These are phyloP conservation scores for Tetradesmus lagerheimii DNA, from an alignment of 139 green algal genomes.

Conservation along the genomic window DNA sequence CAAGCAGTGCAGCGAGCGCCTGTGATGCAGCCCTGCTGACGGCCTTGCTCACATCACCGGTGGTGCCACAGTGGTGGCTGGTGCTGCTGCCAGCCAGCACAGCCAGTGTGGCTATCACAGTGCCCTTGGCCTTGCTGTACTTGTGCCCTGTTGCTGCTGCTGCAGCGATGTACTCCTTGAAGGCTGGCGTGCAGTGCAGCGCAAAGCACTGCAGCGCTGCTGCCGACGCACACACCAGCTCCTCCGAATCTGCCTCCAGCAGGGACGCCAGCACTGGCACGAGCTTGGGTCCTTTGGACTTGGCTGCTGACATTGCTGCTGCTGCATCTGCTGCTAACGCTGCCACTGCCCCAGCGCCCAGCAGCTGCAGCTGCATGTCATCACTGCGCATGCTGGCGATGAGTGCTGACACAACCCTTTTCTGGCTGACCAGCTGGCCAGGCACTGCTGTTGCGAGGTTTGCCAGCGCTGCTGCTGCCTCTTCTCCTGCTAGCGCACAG, in stretches of 20 bases:
- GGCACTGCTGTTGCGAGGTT: conserved; percentile 5
- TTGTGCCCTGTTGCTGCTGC: not conserved
- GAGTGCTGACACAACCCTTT: not conserved
- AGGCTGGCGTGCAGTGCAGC: not conserved
- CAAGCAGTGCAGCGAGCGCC: not conserved
- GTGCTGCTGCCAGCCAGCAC: not conserved
- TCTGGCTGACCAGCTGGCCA: not conserved
- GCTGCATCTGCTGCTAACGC: not conserved
- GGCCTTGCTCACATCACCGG: not conserved
- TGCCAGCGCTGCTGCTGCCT: conserved; percentile 2
- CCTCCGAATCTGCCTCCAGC: not conserved
- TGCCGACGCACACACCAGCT: not conserved
- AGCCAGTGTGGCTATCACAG: not conserved
- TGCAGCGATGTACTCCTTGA: not conserved
- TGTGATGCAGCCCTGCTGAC: not conserved
- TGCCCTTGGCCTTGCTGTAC: not conserved
- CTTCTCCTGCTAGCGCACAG: not conserved
- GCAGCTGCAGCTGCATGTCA: not conserved
- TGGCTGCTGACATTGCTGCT: not conserved
- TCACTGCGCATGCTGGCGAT: not conserved
- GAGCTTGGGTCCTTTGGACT: not conserved
- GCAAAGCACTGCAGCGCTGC: not conserved
- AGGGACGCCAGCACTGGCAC: not conserved
- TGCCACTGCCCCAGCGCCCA: not conserved
- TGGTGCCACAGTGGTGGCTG: not conserved